Base-by-base conservation (phyloP, 2,329 filamentous ascomycete species). In the Colletotrichum tropicicola region DNA sequence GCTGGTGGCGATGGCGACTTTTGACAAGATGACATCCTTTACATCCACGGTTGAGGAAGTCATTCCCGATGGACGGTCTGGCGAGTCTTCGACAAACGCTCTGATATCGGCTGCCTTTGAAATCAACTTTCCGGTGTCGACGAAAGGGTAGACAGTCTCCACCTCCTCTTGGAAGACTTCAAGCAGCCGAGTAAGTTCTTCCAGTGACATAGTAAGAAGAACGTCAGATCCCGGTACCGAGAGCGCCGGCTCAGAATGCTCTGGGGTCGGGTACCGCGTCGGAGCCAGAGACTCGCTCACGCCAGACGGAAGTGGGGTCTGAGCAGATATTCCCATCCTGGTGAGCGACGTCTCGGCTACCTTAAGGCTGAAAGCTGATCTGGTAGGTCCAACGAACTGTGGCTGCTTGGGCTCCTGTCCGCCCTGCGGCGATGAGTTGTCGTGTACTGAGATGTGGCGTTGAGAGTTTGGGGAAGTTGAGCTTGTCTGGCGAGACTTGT, bases 161-260 rank as follows among this genome's bases (percentile, higher is more conserved):
- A 79, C 74, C 57, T 80, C 78, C 45, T 81, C 79, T 21, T 77
- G 73, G 30, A 77, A 80, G 10, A 77, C 73, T 13, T 73, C 69
- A n/a, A 79, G 68, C 37, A 79, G 72, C 21, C 76, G 67, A 0
- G 68, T 63, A 0, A 77, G 43, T 9, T 78, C 76, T 0, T 65
- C 66, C 0, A 69, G 53, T 1, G 59, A 25, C 23, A 66, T 47
- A 0, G 64, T 52, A 4, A 66, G 64, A 2, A 66, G 59, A 3
- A 58, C 44, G 8, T 66, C 64, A 6, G 44, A 51, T 1, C 53
- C 59, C n/a, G 35, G 59, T 25, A 39, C 37, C 10, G 52, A 58
- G 2, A 27, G 44, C 3, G 59, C 37, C 19, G 59, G 35, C 23
- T 62, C 59, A 10, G 59, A 62, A 12, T 59, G 49, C 15, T 62